Conservation (phyloP, 176 grass and related monocot genomes). For the Oropetium thomaeum region DNA sequence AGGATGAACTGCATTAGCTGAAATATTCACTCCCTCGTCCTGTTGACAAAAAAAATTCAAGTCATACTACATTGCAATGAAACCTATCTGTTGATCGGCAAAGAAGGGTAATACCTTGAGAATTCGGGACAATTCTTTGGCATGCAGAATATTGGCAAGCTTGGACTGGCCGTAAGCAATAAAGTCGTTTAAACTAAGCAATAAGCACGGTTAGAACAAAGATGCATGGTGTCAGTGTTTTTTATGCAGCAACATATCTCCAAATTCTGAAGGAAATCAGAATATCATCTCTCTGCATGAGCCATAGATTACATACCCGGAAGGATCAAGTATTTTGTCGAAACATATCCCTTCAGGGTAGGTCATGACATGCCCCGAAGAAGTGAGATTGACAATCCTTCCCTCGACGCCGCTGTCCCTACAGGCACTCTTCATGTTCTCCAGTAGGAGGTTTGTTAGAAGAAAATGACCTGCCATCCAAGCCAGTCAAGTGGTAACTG, state of each 20-base stretch:
- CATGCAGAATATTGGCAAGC: conserved; percentile 87
- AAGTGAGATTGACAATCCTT: conserved; percentile 76
- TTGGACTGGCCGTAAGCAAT: conserved; percentile 79
- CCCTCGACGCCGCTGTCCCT: conserved; percentile 48
- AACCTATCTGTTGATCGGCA: background rate
- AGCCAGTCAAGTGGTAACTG: background rate
- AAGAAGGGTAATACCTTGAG: conserved; percentile 41
- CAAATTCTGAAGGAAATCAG: background rate
- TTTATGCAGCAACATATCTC: background rate
- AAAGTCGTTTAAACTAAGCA: conserved; percentile 47
- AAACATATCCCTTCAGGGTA: conserved; percentile 63
- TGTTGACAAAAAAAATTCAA: background rate
- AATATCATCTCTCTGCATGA: background rate
- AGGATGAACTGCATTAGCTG: conserved; percentile 79
- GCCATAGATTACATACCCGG: conserved; percentile 46
- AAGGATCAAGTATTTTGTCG: conserved; percentile 59
- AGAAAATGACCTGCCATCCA: conserved; percentile 77
- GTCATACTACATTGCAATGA: background rate
- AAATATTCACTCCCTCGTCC: conserved; percentile 73
- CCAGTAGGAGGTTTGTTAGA: conserved; percentile 73
- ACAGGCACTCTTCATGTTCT: conserved; percentile 69
- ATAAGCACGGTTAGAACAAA: conserved; percentile 36
- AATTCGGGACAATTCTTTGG: conserved; percentile 57
- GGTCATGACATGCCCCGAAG: conserved; percentile 51
- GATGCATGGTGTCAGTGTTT: background rate